Evolutionary conservation across 2,329 filamentous ascomycete species (phyloP).

Genomic region (Diplodia mutila): DNA sequence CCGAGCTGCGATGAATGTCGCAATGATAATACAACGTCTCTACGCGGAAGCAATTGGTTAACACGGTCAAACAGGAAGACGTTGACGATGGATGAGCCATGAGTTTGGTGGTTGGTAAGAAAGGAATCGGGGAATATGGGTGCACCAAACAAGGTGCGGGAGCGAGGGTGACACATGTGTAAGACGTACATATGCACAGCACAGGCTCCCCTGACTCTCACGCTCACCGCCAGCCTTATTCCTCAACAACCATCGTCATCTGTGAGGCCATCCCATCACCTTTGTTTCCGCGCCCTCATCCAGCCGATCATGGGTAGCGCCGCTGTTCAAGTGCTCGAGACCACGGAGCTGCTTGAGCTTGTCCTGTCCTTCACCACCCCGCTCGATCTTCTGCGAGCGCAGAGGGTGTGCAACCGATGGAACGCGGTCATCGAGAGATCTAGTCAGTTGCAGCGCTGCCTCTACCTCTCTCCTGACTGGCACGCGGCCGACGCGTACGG

Average conservation of each 20-base stretch:
- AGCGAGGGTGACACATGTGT: neutral
- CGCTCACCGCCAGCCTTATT: neutral
- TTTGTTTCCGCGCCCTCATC: neutral
- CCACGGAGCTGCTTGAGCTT: constrained; percentile 10
- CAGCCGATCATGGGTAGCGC: neutral
- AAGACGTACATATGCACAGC: too few species aligned
- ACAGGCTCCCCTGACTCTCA: neutral
- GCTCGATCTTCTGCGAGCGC: neutral
- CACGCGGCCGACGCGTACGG: neutral
- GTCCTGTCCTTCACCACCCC: neutral
- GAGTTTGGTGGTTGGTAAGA: neutral
- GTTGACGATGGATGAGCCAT: too few species aligned
- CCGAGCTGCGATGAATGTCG: too few species aligned
- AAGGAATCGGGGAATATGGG: neutral
- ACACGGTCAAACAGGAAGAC: too few species aligned
- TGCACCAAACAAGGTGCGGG: neutral
- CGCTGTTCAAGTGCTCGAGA: neutral
- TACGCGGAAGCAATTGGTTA: too few species aligned
- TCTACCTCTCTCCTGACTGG: neutral
- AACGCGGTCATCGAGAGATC: neutral
- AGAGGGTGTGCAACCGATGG: neutral
- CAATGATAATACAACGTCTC: too few species aligned
- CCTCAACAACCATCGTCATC: neutral
- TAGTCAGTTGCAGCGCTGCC: neutral
- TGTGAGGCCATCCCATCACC: neutral